Evolutionary conservation across 176 grass and related monocot species (phyloP), one percentile per base, ranked within the genome.

Genomic region (Poa pratensis): DNA sequence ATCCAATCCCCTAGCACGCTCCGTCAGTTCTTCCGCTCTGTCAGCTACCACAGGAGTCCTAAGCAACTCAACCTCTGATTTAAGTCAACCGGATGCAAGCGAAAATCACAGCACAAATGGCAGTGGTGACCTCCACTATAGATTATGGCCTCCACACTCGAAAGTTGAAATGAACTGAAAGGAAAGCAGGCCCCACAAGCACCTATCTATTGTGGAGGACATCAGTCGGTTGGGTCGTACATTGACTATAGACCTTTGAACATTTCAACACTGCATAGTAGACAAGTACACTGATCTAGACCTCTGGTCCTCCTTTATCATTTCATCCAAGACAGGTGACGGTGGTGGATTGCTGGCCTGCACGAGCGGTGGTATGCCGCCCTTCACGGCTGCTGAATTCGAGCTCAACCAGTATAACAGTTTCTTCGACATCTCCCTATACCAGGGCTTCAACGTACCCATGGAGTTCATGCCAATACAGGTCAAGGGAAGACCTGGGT

Each of bases 381-480:
- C 48, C 20, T 0, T 0, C 20, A 43, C 19, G 5, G 0, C 0
- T 0, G 68, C 68, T 0, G 68, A 45, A 0, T 71, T 71, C 39
- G 0, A 4, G 0, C 0, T 45, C 10, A 1, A 0, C 20, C 0
- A 1, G 8, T 2, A 3, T 39, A 18, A 0, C 2, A 30, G 8
- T 49, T 74, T 5, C 14, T 74, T 81, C 32, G 48, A 91, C 42
- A 78, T 91, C 77, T 88, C 81, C 77, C 78, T 82, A 3, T 18
- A 60, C 7, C 8, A 89, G 10, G 90, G 86, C 14, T 92, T 85
- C 90, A 92, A 92, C 73, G 82, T 92, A 48, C 83, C 82, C 14
- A 83, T 92, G 78, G 50, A 74, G n/a, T 69, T 92, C 80, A 7
- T 86, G 83, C 90, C 15, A 6, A 15, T 13, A 0, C 2, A 30